A percentile compares a stretch with the other conserved stretches of the same genome.
phyloP scores from a whole-genome alignment of 768 basidiomycete genomes.

The Mycena latifolia region DNA sequence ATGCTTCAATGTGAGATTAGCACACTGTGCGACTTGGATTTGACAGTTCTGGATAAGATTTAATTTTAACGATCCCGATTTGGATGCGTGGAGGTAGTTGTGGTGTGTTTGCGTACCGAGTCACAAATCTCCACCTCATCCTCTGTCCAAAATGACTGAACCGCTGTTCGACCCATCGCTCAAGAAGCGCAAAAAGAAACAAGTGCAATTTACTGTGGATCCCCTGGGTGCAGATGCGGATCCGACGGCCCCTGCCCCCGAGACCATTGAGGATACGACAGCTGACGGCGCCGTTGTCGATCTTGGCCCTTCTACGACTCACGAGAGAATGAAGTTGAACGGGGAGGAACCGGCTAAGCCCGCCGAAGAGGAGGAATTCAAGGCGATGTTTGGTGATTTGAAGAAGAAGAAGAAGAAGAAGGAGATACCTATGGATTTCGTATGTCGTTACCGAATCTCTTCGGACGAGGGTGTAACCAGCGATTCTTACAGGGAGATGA shows the following conservation, averaged over 20 bases:
- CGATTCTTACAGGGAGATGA: slow-evolving; percentile 64
- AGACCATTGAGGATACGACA: slow-evolving; percentile 77
- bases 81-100: slow-evolving; percentile 47
- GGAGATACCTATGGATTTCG: slow-evolving; percentile 87
- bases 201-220: slow-evolving; percentile 87
- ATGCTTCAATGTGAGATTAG: too few species aligned
- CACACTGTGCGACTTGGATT: too few species aligned
- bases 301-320: slow-evolving; percentile 80
- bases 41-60: background rate
- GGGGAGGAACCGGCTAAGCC: slow-evolving; percentile 55
- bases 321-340: slow-evolving; percentile 78
- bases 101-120: slow-evolving; percentile 12
- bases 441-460: slow-evolving; percentile 50
- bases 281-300: slow-evolving; percentile 80
- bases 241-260: slow-evolving; percentile 83
- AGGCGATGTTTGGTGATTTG: slow-evolving; percentile 88
- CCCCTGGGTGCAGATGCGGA: slow-evolving; percentile 86
- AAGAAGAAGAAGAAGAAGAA: slow-evolving; percentile 97
- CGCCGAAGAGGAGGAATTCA: slow-evolving; percentile 78
- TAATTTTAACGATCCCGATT: slow-evolving; percentile 47
- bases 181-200: slow-evolving; percentile 91
- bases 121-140: slow-evolving; percentile 11
- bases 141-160: slow-evolving; percentile 54
- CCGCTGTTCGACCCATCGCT: slow-evolving; percentile 87
- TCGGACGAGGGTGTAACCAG: slow-evolving; percentile 14